Base-by-base conservation (phyloP, 139 green algal genomes). In the Deuterostichococcus epilithicus region DNA sequence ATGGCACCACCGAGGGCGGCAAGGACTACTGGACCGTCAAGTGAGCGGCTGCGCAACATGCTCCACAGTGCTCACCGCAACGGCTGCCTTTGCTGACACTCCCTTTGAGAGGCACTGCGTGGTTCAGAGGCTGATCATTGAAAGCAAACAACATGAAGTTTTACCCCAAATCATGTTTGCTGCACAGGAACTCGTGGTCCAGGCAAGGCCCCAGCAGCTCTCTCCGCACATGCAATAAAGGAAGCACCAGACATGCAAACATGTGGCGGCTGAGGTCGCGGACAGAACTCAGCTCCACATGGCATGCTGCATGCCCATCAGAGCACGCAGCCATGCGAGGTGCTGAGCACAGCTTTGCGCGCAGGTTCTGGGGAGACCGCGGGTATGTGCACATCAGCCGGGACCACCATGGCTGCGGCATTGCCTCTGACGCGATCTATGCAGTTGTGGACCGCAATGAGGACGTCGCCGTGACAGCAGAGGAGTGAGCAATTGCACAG, bases 301-400 rank as follows among this genome's bases (percentile, higher is more conserved):
- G n/a, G n/a, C n/a, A n/a, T n/a, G n/a, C n/a, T n/a, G n/a, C n/a
- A n/a, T n/a, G n/a, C n/a, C n/a, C n/a, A n/a, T n/a, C n/a, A n/a
- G n/a, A n/a, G n/a, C n/a, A n/a, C n/a, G 2, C 5, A 26, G n/a
- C n/a, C 25, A 44, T 42, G 44, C 2, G 28, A 26, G 22, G 4
- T 25, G 22, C 35, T 23, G 23, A 5, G 26, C 42, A 28, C 32
- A 42, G 5, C 33, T n/a, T 58, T 3, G 38, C 4, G 15, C 2
- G 47, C 34, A 47, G 42, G 23, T 68, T 80, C 59, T 87, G 85
- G 85, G 85, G 85, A 25, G 70, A 75, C 33, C 73, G 87, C 26
- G 88, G 88, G 25, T 92, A 92, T 69, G 70, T 92, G 35, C 87
- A 85, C 35, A 78, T 91, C 20, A 37, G 76, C 0, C 35, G 75